Evolutionary conservation across 2,329 filamentous ascomycete genomes (phyloP), one percentile per base, ranked within the genome.

Genomic region (Blastomyces parvus): DNA sequence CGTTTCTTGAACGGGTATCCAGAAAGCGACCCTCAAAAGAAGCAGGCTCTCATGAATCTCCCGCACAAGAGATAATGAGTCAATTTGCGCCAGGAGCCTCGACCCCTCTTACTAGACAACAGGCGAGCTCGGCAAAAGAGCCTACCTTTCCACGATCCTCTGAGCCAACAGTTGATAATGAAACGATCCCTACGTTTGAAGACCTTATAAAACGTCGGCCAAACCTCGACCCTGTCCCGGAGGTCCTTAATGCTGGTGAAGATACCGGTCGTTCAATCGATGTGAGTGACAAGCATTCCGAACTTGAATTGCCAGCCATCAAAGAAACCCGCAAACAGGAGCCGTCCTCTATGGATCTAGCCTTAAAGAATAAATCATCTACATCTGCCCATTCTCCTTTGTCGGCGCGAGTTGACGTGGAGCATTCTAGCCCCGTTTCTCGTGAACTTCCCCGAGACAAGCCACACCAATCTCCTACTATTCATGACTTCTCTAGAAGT

Each of bases 381-480:
- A 73, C 77, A 36, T 71, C 81, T 4, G 80, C 82, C 68, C 72
- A 77, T 62, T 76, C 77, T 40, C 76, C 78, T 14, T 77, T 79
- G 30, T 74, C 74, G 11, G 67, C 67, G n/a, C 66, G 68, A 48
- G 65, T 68, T 44, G 64, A 68, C n/a, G 48, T 62, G 55, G 67
- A 69, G n/a, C 57, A 63, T 59, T 64, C 67, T 59, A 62, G 58
- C n/a, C 64, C 62, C 42, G 42, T 48, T 52, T 40, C 46, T 33
- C 59, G 25, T 52, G 40, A 40, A 25, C 9, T n/a, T 38, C 19
- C 42, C 46, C 13, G 19, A n/a, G 30, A 42, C 25, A 42, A 50
- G 22, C 25, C 13, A 33, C 25, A 46, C 17, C 42, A 60, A 48
- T 36, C n/a, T 7, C 30, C 59, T 33, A 42, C 17, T 6, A 36